These are phyloP conservation scores for Juglanconis oblonga DNA, from an alignment of 2,329 filamentous ascomycete species.

Conservation along the genomic window DNA sequence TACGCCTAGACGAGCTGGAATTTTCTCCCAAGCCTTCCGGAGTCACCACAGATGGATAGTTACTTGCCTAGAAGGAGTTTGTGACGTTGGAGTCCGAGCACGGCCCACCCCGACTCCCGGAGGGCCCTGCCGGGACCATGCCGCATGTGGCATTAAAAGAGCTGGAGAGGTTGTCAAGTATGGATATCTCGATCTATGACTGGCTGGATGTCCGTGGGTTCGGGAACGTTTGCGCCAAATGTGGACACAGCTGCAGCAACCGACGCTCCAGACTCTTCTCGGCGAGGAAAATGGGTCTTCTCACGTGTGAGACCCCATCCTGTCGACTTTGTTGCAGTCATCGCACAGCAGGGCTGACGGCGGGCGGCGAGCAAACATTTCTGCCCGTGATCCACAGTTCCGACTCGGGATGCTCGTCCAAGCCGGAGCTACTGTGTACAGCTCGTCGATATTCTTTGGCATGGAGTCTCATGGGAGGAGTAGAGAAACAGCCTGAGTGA, in stretches of 20 bases:
- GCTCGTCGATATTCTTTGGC: background rate
- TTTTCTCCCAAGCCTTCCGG: background rate
- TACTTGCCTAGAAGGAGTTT: background rate
- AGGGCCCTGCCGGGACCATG: background rate
- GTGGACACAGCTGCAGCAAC: background rate
- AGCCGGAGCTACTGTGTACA: background rate
- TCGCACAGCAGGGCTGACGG: background rate
- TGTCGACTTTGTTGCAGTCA: background rate
- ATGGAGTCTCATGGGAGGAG: no score
- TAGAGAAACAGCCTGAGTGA: background rate
- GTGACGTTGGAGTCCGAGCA: background rate
- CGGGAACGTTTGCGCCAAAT: background rate
- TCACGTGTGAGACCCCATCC: constrained; percentile 9
- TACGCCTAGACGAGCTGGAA: background rate
- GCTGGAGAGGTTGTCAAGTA: background rate
- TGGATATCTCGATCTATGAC: background rate
- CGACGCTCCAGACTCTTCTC: background rate
- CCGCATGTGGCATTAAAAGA: background rate
- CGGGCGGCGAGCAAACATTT: background rate
- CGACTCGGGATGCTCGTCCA: background rate
- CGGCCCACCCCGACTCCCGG: constrained; percentile 5
- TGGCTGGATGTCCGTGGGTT: background rate
- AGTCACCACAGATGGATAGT: background rate
- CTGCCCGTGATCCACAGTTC: background rate
- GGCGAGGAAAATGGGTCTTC: background rate